Conservation (phyloP, 116 monocot species). For the Thalassia testudinum region DNA sequence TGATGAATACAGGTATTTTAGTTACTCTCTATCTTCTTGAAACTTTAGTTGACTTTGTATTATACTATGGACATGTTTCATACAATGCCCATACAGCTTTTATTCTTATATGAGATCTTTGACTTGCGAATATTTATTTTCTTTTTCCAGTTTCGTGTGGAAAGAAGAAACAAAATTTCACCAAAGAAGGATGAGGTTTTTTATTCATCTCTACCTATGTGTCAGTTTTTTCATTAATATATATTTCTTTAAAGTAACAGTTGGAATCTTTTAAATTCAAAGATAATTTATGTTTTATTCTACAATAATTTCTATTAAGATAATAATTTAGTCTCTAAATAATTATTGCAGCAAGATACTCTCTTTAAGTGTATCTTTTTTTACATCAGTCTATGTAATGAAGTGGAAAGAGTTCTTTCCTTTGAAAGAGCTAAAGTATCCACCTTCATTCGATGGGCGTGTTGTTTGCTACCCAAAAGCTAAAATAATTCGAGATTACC, state of each 20-base stretch:
- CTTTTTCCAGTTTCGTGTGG: constrained; percentile 61
- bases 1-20: constrained; percentile 75
- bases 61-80: neutral
- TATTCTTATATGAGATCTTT: neutral
- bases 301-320: too few species aligned
- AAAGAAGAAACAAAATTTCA: constrained; percentile 63
- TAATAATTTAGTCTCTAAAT: too few species aligned
- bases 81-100: neutral
- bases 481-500: constrained; percentile 70
- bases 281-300: too few species aligned
- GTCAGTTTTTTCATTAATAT: too few species aligned
- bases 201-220: neutral
- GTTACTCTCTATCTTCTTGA: neutral
- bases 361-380: constrained; percentile 71
- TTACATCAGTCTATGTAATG: constrained; percentile 73
- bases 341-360: constrained; percentile 73
- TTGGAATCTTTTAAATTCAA: too few species aligned
- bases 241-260: too few species aligned
- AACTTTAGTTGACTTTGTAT: neutral
- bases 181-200: constrained; percentile 64
- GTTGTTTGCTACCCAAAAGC: constrained; percentile 73
- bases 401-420: constrained; percentile 96
- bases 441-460: constrained; percentile 75
- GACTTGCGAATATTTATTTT: neutral
- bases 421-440: constrained; percentile 38